Conservation (phyloP, 2,329 filamentous ascomycete genomes). For the Ilyonectria mors-panacis region DNA sequence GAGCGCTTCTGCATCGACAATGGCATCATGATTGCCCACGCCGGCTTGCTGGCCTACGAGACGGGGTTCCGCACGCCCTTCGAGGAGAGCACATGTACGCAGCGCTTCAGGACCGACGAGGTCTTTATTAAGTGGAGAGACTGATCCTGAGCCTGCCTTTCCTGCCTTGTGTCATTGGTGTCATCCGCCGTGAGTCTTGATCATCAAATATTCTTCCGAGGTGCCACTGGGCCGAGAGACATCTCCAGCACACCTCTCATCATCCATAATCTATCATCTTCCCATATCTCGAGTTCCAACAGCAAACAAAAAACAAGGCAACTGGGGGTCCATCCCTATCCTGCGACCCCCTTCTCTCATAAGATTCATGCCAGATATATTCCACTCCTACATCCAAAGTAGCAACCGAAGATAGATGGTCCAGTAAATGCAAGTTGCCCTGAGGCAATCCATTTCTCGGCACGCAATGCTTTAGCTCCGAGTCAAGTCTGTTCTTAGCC, state of each 20-base stretch:
- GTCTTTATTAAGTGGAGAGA: conserved; percentile 86
- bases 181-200: conserved; percentile 17
- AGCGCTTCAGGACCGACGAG: conserved; percentile 87
- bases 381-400: neutral
- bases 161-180: conserved; percentile 9
- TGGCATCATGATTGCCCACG: conserved; percentile 98
- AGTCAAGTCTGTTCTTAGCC: conserved; percentile 41
- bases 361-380: conserved; percentile 5
- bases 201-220: neutral
- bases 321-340: neutral
- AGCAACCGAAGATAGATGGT: conserved; percentile 13
- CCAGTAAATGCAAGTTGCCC: conserved; percentile 16
- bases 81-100: conserved; percentile 87
- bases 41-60: conserved; percentile 87
- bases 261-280: conserved; percentile 12
- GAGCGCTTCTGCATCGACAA: conserved; percentile 99
- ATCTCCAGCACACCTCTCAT: neutral
- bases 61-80: conserved; percentile 84
- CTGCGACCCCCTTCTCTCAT: neutral
- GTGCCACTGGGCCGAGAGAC: neutral
- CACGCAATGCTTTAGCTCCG: conserved; percentile 7
- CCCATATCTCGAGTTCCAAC: conserved; percentile 1
- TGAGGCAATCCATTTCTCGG: neutral
- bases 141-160: conserved; percentile 48
- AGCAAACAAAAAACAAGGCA: conserved; percentile 3